Evolutionary conservation across 257 asterid genomes (phyloP).

Genomic region (Thymus mandschuricus): DNA sequence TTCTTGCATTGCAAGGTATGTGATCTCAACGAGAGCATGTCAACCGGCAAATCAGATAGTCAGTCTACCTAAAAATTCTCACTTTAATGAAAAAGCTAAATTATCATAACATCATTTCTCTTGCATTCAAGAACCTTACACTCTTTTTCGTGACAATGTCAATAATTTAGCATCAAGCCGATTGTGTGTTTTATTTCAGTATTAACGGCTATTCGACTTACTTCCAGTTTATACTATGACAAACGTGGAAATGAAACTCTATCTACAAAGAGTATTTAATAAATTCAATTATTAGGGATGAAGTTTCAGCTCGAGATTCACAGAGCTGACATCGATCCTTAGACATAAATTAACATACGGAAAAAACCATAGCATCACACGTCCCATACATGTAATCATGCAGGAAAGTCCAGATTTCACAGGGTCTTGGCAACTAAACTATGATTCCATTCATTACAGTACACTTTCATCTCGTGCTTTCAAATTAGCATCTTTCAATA

Average conservation of each 20-base stretch:
- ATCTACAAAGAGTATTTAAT: background rate
- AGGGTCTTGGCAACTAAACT: background rate
- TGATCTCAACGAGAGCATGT: background rate
- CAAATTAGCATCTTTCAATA: background rate
- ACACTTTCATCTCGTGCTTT: constrained; percentile 4
- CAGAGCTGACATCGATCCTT: background rate
- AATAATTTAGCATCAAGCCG: background rate
- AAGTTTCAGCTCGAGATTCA: background rate
- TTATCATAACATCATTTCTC: background rate
- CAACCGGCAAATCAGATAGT: background rate
- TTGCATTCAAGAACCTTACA: background rate
- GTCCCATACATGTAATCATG: background rate
- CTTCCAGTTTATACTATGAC: constrained; percentile 1
- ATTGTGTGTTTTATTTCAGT: background rate
- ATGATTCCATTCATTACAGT: background rate
- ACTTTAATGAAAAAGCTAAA: background rate
- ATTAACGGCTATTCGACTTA: background rate
- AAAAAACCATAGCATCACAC: background rate
- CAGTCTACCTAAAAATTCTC: background rate
- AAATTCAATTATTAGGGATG: background rate
- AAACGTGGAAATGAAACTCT: background rate
- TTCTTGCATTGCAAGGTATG: background rate
- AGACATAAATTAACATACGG: background rate
- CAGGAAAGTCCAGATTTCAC: background rate
- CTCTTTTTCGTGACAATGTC: background rate